These are phyloP conservation scores for Lactarius pseudohatsudake DNA, from an alignment of 768 basidiomycete genomes.

Conservation along the genomic window DNA sequence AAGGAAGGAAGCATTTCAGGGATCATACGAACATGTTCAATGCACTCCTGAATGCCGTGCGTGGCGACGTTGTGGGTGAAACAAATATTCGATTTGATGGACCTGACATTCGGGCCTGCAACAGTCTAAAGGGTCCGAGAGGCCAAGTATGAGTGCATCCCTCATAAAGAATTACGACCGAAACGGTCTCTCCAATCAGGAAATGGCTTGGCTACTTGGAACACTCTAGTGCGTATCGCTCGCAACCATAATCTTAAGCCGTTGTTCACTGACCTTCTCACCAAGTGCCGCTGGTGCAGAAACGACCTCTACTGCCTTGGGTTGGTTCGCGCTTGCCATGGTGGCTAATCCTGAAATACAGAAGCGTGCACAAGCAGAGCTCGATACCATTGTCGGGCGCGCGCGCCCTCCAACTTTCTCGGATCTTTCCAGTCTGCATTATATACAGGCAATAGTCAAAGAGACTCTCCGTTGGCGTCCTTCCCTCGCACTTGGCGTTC, in stretches of 20 bases:
- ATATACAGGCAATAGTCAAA: conserved; percentile 16
- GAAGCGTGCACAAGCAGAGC: conserved; percentile 17
- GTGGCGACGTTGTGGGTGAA: conserved; percentile 16
- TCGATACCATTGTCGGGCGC: conserved; percentile 14
- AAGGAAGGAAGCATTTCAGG: conserved; percentile 18
- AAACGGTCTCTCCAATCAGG: conserved; percentile 21
- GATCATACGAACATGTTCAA: conserved; percentile 23
- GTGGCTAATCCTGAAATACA: conserved; percentile 23
- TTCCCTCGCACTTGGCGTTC: background rate
- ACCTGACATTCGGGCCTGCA: background rate
- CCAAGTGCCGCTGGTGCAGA: conserved; percentile 2
- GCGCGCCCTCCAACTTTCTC: conserved; percentile 8
- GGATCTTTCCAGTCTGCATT: conserved; percentile 4
- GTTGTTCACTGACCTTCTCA: background rate
- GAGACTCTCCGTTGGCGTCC: conserved; percentile 18
- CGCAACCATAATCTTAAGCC: background rate
- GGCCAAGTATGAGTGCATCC: conserved; percentile 11
- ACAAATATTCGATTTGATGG: background rate
- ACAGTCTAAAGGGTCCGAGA: conserved; percentile 13
- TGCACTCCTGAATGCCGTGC: conserved; percentile 19
- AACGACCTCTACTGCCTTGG: conserved; percentile 11
- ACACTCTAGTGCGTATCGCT: conserved; percentile 18
- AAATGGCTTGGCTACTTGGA: conserved; percentile 26
- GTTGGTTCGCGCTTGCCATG: conserved; percentile 25
- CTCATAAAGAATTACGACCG: conserved; percentile 17